Base-by-base conservation (phyloP, 2,329 filamentous ascomycete species). In the Albifimbria verrucaria region DNA sequence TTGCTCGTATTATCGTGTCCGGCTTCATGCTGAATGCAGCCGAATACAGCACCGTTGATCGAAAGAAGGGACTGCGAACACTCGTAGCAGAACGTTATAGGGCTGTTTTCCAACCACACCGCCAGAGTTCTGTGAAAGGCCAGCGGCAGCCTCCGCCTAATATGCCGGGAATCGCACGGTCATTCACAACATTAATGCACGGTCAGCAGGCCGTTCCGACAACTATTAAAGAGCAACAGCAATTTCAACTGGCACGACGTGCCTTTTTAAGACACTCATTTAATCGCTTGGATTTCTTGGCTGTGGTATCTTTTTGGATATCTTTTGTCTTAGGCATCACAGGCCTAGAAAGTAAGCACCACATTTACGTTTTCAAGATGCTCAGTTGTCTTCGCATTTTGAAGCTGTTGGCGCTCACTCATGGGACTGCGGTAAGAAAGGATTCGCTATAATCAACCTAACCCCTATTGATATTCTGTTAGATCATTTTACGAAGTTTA, bases 201-300 rank as follows among this genome's bases (percentile, higher is more conserved):
- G 78, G 82, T 9, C 78, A 84, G 53, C 68, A 72, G 52, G 74
- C 76, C 59, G 78, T 72, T 64, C 85, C 70, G 68, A 83, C 72
- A 71, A 94, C 79, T 64, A 79, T 78, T 58, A 89, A 80, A 76
- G 84, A 96, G 57, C 89, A 92, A 60, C 90, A 94, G 68, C 86
- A 93, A 55, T 81, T 88, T 60, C 88, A 96, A 58, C 80, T 99
- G 51, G 93, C 95, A 17, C 87, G 94, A 50, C 85, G 94, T 57
- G 95, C 94, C 1, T 97, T 97, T 69, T 75, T 99, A 52, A 86
- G 94, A 17, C 94, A 99, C 70, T 92, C 91, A 1, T 99, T 99
- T 74, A 97, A 97, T 67, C 85, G 94, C 50, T 80, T 97, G 11
- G 94, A 99, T 68, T 97, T 97, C 69, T 77, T 99, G 50, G 95